A percentile compares a stretch with the other conserved stretches of the same genome.
Evolutionary conservation across 169 alveolate species (phyloP).

Genomic region (Eimeria nieschulzi): DNA sequence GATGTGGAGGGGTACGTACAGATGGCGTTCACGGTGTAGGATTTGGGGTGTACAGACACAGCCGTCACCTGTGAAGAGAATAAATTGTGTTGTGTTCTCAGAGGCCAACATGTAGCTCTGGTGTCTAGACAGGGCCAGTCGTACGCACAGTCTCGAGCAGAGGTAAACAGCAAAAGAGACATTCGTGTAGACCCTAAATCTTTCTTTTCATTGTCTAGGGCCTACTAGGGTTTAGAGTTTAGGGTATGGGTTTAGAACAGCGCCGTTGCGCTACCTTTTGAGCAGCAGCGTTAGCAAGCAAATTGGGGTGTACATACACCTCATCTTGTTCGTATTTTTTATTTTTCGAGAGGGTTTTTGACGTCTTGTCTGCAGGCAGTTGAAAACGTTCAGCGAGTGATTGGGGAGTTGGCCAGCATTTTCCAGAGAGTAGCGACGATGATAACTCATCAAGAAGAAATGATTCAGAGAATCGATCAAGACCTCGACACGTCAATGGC

Average conservation of each 20-base stretch:
- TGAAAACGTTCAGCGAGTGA: slow-evolving; percentile 80
- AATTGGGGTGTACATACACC: background rate
- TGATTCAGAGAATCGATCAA: slow-evolving; percentile 74
- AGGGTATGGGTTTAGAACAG: too few relatives aligned
- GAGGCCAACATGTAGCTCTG: background rate
- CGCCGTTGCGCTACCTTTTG: too few relatives aligned
- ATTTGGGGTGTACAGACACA: background rate
- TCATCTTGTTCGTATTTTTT: background rate
- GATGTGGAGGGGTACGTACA: slow-evolving; percentile 52
- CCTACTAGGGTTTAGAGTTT: too few relatives aligned
- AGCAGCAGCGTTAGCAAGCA: too few relatives aligned
- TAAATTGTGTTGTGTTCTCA: too few relatives aligned
- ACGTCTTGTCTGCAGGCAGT: slow-evolving; percentile 74
- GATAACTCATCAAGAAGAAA: slow-evolving; percentile 80
- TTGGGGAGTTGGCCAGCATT: slow-evolving; percentile 79
- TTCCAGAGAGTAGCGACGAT: slow-evolving; percentile 80
- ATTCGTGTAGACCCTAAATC: background rate
- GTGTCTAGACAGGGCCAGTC: background rate
- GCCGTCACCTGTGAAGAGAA: too few relatives aligned
- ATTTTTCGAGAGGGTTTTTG: background rate
- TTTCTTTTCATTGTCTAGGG: too few relatives aligned
- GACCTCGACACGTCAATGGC: slow-evolving; percentile 34
- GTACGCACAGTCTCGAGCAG: slow-evolving; percentile 12
- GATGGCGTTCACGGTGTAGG: background rate
- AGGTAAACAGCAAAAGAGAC: background rate